Percentiles rank a stretch among this genome's conserved stretches.
phyloP scores from a whole-genome alignment of 1,284 basidiomycete species.

The Marasmius tenuissimus region DNA sequence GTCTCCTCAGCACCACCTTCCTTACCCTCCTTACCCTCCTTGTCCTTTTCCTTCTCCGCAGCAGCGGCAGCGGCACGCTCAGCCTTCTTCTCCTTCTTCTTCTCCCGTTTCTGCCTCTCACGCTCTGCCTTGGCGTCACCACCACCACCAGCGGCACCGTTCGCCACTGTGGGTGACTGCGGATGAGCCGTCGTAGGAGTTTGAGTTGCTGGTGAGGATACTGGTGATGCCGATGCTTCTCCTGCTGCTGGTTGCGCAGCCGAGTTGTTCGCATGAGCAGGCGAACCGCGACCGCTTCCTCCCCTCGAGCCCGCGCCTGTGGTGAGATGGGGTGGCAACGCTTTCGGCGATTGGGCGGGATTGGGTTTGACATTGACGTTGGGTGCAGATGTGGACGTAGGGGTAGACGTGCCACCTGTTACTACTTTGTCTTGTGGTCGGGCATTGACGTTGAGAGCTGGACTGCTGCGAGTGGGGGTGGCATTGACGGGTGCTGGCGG shows the following conservation, averaged over 20 bases:
- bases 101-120: too few species aligned
- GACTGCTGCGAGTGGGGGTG: conserved; percentile 20
- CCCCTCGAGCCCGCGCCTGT: not conserved
- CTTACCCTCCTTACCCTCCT: conserved; percentile 28
- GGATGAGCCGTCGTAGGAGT: conserved; percentile 34
- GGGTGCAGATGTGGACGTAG: not conserved
- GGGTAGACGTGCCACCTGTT: not conserved
- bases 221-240: conserved; percentile 29
- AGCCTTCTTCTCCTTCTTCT: too few species aligned
- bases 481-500: conserved; percentile 18
- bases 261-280: not conserved
- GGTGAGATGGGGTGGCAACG: not conserved
- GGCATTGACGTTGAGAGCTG: conserved; percentile 30
- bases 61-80: too few species aligned
- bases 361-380: not conserved
- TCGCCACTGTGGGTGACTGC: too few species aligned
- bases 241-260: conserved; percentile 35
- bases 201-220: conserved; percentile 26
- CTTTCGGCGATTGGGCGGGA: not conserved
- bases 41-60: conserved; percentile 60
- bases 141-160: too few species aligned
- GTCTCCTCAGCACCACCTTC: conserved; percentile 13
- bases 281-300: not conserved
- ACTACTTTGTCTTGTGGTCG: not conserved
- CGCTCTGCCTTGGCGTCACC: too few species aligned